A percentile compares a stretch with the other conserved stretches of the same genome.
Evolutionary conservation across 2,329 filamentous ascomycete genomes (phyloP).

Genomic region (Monosporascus ibericus): DNA sequence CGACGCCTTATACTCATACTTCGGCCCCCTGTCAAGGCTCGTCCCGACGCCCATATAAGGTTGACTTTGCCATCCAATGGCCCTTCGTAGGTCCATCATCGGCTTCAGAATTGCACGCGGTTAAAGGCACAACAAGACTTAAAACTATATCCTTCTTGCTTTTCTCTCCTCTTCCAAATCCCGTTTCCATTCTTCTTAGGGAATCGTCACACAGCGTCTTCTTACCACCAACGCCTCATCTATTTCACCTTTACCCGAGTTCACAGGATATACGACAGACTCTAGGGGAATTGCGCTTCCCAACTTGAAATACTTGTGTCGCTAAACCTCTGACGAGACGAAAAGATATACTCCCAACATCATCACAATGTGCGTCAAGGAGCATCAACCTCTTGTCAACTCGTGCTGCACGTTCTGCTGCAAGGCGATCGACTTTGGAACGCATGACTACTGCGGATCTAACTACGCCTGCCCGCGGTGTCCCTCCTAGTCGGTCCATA

Average conservation of each 20-base stretch:
- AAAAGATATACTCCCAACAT: constrained; percentile 1
- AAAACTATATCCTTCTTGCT: not conserved
- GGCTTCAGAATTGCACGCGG: not conserved
- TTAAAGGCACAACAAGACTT: not conserved
- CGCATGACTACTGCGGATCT: constrained; percentile 42
- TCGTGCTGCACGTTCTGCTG: constrained; percentile 48
- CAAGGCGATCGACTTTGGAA: constrained; percentile 42
- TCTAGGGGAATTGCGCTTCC: not conserved
- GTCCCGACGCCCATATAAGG: not conserved
- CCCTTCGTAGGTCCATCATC: not conserved
- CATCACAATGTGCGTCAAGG: constrained; percentile 36
- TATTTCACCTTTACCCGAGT: not conserved
- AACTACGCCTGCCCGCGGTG: constrained; percentile 37
- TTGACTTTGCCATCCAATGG: not conserved
- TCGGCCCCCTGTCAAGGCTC: not conserved
- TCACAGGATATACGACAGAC: not conserved
- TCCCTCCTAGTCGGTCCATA: constrained; percentile 17
- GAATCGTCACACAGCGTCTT: too few species aligned
- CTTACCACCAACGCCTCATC: too few species aligned
- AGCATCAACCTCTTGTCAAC: constrained; percentile 38
- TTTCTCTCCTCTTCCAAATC: not conserved
- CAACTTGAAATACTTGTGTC: too few species aligned
- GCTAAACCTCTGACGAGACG: not conserved
- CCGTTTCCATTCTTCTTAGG: too few species aligned
- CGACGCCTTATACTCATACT: not conserved